These are phyloP conservation scores for Ophidiomyces ophidiicola DNA, from an alignment of 2,329 filamentous ascomycete species.

Conservation along the genomic window DNA sequence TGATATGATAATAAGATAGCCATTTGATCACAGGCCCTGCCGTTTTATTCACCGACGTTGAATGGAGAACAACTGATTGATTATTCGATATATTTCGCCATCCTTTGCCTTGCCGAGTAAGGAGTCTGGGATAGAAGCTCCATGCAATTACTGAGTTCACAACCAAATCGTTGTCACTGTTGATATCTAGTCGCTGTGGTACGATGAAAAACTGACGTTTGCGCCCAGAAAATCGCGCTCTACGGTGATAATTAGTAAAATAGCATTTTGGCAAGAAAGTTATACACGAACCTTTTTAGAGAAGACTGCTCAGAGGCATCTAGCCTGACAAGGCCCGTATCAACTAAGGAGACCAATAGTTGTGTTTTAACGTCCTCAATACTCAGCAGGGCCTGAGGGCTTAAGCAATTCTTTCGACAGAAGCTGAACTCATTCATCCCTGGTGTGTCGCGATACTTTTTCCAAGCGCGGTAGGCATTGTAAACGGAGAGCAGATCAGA, in stretches of 20 bases:
- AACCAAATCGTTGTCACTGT: conserved; percentile 69
- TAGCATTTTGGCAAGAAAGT: conserved; percentile 6
- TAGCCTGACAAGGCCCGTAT: conserved; percentile 69
- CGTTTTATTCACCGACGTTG: conserved; percentile 75
- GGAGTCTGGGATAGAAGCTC: conserved; percentile 90
- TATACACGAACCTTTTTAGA: conserved; percentile 47
- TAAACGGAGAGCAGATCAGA: conserved; percentile 88
- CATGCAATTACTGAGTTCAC: conserved; percentile 75
- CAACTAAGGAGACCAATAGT: conserved; percentile 68
- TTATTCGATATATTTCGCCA: conserved; percentile 90
- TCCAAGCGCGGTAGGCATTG: conserved; percentile 87
- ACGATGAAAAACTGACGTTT: conserved; percentile 72
- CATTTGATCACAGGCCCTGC: conserved; percentile 49
- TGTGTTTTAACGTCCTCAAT: conserved; percentile 96
- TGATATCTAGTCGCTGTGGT: conserved; percentile 59
- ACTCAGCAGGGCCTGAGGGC: conserved; percentile 72
- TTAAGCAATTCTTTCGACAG: conserved; percentile 89
- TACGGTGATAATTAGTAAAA: conserved; percentile 16
- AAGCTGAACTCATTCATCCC: conserved; percentile 71
- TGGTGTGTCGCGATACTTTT: conserved; percentile 60
- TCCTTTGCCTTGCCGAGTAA: conserved; percentile 71
- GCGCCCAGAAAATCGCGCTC: conserved; percentile 50
- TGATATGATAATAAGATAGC: conserved; percentile 93
- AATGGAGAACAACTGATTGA: conserved; percentile 75
- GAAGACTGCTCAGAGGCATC: conserved; percentile 58